Percentiles rank a stretch among this genome's conserved stretches.
These are phyloP conservation scores for Murraya koenigii DNA, from an alignment of 345 rosid species.

Conservation along the genomic window DNA sequence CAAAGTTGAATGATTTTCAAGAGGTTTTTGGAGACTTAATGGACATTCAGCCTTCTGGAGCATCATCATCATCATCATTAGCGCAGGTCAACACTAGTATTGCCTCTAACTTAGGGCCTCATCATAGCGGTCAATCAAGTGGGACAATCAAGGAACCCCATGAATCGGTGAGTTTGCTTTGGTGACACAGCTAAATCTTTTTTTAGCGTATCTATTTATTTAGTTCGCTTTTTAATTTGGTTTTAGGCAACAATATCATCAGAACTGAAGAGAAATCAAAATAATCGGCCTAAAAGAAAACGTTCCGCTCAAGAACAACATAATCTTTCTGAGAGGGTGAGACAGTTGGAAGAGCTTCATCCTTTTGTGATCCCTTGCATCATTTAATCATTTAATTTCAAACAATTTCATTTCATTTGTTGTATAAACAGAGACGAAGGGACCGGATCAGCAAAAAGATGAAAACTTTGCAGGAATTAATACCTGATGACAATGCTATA, in stretches of 20 bases:
- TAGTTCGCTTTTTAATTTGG: no score
- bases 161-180: not conserved
- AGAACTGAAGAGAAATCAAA: not conserved
- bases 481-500: no score
- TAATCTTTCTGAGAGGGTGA: slow-evolving; percentile 27
- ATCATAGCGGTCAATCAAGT: not conserved
- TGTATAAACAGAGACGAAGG: slow-evolving; percentile 19
- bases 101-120: not conserved
- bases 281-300: slow-evolving; percentile 11
- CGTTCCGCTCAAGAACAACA: slow-evolving; percentile 23
- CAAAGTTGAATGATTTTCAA: not conserved
- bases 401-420: not conserved
- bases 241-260: not conserved
- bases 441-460: slow-evolving; percentile 19
- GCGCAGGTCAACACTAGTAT: not conserved
- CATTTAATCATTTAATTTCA: not conserved
- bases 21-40: not conserved
- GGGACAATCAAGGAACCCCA: not conserved
- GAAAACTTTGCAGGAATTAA: slow-evolving; percentile 22
- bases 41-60: not conserved
- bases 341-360: not conserved
- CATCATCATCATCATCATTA: not conserved
- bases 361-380: not conserved
- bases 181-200: no score
- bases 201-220: no score